phyloP scores from a whole-genome alignment of 768 basidiomycete genomes.

The Mycena chlorophos region DNA sequence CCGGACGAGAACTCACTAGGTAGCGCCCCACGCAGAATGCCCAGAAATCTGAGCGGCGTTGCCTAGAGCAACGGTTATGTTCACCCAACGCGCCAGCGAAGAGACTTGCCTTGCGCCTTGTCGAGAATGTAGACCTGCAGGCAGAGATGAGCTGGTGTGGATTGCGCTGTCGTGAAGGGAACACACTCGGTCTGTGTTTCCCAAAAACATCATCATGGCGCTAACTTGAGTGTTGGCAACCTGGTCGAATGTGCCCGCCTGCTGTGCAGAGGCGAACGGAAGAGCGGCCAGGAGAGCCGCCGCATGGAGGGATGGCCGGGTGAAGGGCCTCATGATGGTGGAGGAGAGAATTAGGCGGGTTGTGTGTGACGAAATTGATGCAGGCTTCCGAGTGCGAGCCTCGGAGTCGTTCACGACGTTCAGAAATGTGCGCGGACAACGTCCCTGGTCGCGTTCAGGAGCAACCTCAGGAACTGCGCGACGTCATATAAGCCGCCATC shows the following conservation, averaged over 20 bases:
- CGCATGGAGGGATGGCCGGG: conserved; percentile 39
- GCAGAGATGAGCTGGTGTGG: background rate
- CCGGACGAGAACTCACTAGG: conserved; percentile 47
- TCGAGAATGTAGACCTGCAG: conserved; percentile 74
- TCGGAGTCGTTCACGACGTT: background rate
- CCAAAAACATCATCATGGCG: conserved; percentile 61
- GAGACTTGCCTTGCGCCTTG: conserved; percentile 65
- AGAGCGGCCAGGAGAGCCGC: conserved; percentile 42
- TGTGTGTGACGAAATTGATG: background rate
- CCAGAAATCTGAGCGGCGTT: conserved; percentile 28
- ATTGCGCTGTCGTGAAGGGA: background rate
- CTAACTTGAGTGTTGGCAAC: conserved; percentile 34
- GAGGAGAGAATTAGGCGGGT: background rate
- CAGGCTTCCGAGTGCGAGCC: background rate
- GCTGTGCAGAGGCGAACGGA: conserved; percentile 31
- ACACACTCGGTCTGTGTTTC: conserved; percentile 69
- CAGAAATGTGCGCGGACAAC: no score
- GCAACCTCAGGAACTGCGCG: no score
- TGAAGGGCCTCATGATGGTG: conserved; percentile 18
- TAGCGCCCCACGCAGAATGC: conserved; percentile 75
- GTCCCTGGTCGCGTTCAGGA: no score
- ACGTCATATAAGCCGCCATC: no score
- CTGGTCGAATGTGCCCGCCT: conserved; percentile 45
- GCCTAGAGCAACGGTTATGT: background rate
- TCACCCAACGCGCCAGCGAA: background rate